phyloP scores from a whole-genome alignment of 768 basidiomycete species.

The Pisolithus sp. region DNA sequence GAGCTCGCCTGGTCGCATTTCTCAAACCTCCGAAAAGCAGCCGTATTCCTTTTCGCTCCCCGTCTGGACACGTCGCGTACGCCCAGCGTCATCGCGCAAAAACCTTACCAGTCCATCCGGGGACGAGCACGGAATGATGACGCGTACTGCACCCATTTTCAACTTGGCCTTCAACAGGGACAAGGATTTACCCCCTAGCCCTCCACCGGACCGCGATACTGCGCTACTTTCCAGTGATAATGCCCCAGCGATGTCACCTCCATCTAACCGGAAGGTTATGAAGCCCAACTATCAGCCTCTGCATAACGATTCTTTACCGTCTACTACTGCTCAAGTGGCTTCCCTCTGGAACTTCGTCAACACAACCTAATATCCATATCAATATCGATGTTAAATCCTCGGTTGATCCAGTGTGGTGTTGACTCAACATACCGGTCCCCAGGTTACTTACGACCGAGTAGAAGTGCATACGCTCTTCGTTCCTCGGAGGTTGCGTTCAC shows the following conservation, averaged over 20 bases:
- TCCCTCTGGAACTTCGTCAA: constrained; percentile 32
- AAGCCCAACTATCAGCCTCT: background rate
- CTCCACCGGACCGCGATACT: constrained; percentile 24
- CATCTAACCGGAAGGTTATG: constrained; percentile 2
- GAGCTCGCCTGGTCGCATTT: constrained; percentile 32
- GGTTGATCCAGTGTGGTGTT: constrained; percentile 41
- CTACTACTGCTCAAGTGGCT: constrained; percentile 15
- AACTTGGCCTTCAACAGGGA: constrained; percentile 15
- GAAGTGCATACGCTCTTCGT: constrained; percentile 40
- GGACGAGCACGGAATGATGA: constrained; percentile 21
- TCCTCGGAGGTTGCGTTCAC: constrained; percentile 2
- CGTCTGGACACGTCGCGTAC: constrained; percentile 52
- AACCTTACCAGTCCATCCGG: constrained; percentile 18
- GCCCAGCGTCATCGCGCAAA: constrained; percentile 27
- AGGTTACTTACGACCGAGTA: constrained; percentile 38
- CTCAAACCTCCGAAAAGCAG: constrained; percentile 30
- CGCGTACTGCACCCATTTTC: constrained; percentile 8
- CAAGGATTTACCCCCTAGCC: constrained; percentile 50
- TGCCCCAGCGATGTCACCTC: background rate
- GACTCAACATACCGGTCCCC: constrained; percentile 14
- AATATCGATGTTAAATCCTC: constrained; percentile 53
- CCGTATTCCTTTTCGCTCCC: constrained; percentile 60
- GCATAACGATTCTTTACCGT: constrained; percentile 1
- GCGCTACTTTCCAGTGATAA: background rate
- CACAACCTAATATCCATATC: constrained; percentile 52